Evolutionary conservation across 78 protist genomes (phyloP), one percentile per base, ranked within the genome.

Genomic region (Dictyostelium capitatum): DNA sequence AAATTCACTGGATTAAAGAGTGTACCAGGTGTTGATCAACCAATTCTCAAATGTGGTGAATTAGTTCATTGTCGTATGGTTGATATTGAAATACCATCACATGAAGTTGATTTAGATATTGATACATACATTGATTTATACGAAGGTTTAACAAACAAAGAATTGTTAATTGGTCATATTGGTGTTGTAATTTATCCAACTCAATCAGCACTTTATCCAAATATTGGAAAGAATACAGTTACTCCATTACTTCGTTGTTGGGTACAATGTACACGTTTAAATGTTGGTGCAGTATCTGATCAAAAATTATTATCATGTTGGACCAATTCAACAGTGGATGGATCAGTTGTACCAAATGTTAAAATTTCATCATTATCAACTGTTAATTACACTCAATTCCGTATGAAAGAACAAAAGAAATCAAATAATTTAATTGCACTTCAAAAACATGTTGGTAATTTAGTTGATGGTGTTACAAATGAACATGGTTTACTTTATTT

Each of bases 101-200:
- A 25, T 6, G 84, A 77, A 10, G 53, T 46, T 3, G 84, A 87
- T 6, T 46, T 54, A 4, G 79, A 75, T 23, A 74, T 62, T 4
- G 93, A 87, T 15, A 56, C 54, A 19, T 87, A 28, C 19, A 87
- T 87, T n/a, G 79, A 87, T 37, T 7, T 87, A 11, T 59, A 57
- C 4, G 70, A 80, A 48, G 93, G 64, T 20, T 65, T 87, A 20
- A 32, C 73, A 17, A n/a, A 56, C 14, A 80, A 57, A 11, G 93
- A 87, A 37, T 15, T 43, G 6, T 9, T 25, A 23, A 47, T 64
- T n/a, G 93, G 93, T 28, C 93, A 87, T 48, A 74, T 87, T 64
- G 93, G 93, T 65, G 78, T 87, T 37, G 65, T 87, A 46, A 8
- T 77, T 3, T 50, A 59, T 19, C 85, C 93, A 56, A 87, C 93